These are phyloP conservation scores for Zalaria obscura DNA, from an alignment of 2,329 filamentous ascomycete species.

Conservation along the genomic window DNA sequence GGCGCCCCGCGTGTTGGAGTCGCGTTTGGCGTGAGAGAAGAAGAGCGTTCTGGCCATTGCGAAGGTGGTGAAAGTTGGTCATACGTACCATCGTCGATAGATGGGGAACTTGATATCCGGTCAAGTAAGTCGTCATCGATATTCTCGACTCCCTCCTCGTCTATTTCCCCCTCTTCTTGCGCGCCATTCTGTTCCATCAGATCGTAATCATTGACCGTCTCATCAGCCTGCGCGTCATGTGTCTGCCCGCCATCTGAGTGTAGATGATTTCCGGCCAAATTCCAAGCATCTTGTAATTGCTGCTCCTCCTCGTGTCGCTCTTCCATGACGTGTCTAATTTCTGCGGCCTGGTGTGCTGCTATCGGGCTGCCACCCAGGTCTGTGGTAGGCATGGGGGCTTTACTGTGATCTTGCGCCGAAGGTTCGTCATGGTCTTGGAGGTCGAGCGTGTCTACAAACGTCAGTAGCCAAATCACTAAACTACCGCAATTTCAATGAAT, in stretches of 20 bases:
- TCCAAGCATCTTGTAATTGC: slow-evolving; percentile 43
- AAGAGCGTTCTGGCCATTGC: slow-evolving; percentile 25
- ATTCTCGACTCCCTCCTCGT: slow-evolving; percentile 48
- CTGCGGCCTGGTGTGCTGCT: slow-evolving; percentile 73
- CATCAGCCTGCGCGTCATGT: slow-evolving; percentile 12
- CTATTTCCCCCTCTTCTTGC: slow-evolving; percentile 34
- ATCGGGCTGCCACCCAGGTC: slow-evolving; percentile 40
- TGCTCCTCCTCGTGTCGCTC: slow-evolving; percentile 61
- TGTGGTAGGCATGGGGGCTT: slow-evolving; percentile 36
- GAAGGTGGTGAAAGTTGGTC: slow-evolving; percentile 14
- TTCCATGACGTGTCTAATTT: slow-evolving; percentile 65
- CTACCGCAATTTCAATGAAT: not conserved
- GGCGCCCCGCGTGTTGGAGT: slow-evolving; percentile 14
- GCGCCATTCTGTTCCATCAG: slow-evolving; percentile 18
- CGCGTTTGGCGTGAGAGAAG: slow-evolving; percentile 26
- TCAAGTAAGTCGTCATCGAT: slow-evolving; percentile 93
- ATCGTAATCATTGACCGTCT: slow-evolving; percentile 47
- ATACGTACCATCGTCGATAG: slow-evolving; percentile 96
- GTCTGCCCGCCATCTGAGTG: not conserved
- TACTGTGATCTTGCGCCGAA: slow-evolving; percentile 69
- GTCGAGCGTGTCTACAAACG: slow-evolving; percentile 70
- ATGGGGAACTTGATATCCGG: slow-evolving; percentile 96
- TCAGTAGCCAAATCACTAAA: not conserved
- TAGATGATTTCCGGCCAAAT: slow-evolving; percentile 18
- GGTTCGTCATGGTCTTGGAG: slow-evolving; percentile 73